phyloP scores from a whole-genome alignment of 2,329 filamentous ascomycete species.

The Phialophora tarda region DNA sequence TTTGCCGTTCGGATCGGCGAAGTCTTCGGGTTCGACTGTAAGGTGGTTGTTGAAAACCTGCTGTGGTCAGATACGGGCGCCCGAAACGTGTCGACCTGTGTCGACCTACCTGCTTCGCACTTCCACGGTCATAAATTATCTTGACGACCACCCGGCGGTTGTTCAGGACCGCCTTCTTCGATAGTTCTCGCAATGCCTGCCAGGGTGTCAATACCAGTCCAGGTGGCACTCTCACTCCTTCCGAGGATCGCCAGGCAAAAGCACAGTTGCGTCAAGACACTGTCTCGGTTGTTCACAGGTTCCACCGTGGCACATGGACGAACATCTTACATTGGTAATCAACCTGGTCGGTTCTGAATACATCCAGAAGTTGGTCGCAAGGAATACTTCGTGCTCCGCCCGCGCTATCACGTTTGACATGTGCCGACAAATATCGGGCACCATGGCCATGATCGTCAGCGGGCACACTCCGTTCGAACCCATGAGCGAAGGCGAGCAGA shows the following conservation, averaged over 20 bases:
- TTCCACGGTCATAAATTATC: conserved; percentile 75
- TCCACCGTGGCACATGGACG: not conserved
- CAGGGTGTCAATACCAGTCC: not conserved
- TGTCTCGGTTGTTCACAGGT: not conserved
- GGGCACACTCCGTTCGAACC: conserved; percentile 69
- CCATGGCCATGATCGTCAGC: conserved; percentile 70
- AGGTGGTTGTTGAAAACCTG: conserved; percentile 65
- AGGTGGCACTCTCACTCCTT: not conserved
- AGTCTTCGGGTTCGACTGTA: conserved; percentile 63
- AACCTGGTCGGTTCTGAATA: conserved; percentile 70
- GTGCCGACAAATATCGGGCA: conserved; percentile 74
- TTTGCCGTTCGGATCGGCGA: conserved; percentile 55
- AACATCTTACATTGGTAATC: conserved; percentile 60
- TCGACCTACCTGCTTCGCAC: conserved; percentile 60
- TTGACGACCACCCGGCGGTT: conserved; percentile 69
- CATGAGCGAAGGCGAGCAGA: conserved; percentile 64
- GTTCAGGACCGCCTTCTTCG: conserved; percentile 64
- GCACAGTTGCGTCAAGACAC: not conserved
- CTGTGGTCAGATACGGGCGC: conserved; percentile 47
- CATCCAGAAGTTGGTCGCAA: conserved; percentile 79
- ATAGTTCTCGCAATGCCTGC: conserved; percentile 68
- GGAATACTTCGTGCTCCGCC: conserved; percentile 73
- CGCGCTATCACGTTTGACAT: conserved; percentile 77
- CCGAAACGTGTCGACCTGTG: conserved; percentile 40
- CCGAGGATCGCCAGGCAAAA: not conserved